Percentiles rank a stretch among this genome's conserved stretches.
Conservation (phyloP, 1,284 basidiomycete species). For the Blastosporella zonata region DNA sequence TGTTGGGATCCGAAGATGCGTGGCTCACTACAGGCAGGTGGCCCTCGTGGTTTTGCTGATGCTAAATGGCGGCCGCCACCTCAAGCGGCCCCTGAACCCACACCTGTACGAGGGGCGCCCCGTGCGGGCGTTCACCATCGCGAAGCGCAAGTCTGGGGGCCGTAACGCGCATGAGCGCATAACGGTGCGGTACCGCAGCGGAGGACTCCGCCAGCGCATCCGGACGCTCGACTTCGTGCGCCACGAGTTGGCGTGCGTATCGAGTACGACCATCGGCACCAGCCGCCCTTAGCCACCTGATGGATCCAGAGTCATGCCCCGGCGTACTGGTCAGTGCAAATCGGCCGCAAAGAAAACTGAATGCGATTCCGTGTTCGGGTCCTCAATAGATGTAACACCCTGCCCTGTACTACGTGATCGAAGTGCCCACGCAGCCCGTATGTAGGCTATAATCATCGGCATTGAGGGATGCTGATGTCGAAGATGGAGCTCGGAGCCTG, state of each 20-base stretch:
- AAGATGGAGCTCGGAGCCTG: background rate
- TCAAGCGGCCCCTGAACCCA: constrained; percentile 75
- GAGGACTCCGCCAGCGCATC: constrained; percentile 88
- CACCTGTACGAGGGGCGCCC: constrained; percentile 87
- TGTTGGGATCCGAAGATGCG: no score
- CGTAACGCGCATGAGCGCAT: constrained; percentile 83
- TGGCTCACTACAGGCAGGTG: no score
- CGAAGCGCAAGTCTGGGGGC: constrained; percentile 85
- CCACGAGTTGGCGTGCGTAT: constrained; percentile 79
- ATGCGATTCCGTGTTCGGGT: background rate
- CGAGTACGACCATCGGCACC: constrained; percentile 93
- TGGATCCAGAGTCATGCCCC: background rate
- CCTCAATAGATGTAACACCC: background rate
- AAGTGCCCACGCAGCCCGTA: constrained; percentile 7
- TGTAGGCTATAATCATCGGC: background rate
- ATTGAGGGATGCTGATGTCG: background rate
- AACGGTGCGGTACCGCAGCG: constrained; percentile 87
- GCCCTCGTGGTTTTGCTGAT: no score
- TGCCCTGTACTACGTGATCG: background rate
- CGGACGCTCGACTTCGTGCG: constrained; percentile 88
- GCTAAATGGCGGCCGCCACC: constrained; percentile 54
- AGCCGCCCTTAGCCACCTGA: background rate
- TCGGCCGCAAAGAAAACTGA: background rate
- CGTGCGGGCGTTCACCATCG: constrained; percentile 78
- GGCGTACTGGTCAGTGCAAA: constrained; percentile 6